Percentiles rank a stretch among this genome's conserved stretches.
These are phyloP conservation scores for Fistulinella staudtii DNA, from an alignment of 1,284 basidiomycete genomes.

Conservation along the genomic window DNA sequence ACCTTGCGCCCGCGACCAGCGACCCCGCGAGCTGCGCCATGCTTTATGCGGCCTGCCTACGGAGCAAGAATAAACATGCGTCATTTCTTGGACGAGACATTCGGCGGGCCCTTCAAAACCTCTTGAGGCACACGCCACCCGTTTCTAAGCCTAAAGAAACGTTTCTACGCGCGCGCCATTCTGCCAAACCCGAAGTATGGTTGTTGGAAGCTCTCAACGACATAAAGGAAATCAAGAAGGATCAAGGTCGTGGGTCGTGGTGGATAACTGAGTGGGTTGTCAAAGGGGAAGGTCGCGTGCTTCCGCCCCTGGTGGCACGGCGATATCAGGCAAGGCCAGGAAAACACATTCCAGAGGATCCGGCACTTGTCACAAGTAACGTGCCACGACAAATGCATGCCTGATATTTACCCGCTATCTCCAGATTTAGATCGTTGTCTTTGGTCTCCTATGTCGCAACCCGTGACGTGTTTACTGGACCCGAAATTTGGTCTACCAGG, in stretches of 20 bases:
- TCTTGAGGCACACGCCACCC: conserved; percentile 31
- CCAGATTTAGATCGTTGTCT: conserved; percentile 3
- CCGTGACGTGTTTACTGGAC: not conserved
- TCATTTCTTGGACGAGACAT: conserved; percentile 43
- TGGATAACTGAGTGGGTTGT: conserved; percentile 32
- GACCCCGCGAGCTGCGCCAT: conserved; percentile 59
- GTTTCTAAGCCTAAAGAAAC: conserved; percentile 25
- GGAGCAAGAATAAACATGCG: conserved; percentile 35
- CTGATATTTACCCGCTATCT: conserved; percentile 3
- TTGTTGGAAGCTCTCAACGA: conserved; percentile 37
- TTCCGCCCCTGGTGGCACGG: conserved; percentile 18
- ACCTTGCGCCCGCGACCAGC: conserved; percentile 46
- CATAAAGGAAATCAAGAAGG: conserved; percentile 35
- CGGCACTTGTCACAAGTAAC: conserved; percentile 1
- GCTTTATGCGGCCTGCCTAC: conserved; percentile 52
- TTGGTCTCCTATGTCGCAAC: not conserved
- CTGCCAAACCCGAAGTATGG: conserved; percentile 36
- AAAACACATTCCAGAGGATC: not conserved
- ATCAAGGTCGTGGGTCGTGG: conserved; percentile 26
- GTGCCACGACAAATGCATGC: conserved; percentile 7
- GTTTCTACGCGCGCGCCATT: conserved; percentile 19
- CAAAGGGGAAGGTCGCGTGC: conserved; percentile 19
- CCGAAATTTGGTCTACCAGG: not conserved
- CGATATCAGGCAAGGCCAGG: conserved; percentile 11
- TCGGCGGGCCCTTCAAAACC: conserved; percentile 37